Percentiles rank a stretch among this genome's conserved stretches.
Evolutionary conservation across 257 asterid species (phyloP).

Genomic region (Gentiana dahurica): DNA sequence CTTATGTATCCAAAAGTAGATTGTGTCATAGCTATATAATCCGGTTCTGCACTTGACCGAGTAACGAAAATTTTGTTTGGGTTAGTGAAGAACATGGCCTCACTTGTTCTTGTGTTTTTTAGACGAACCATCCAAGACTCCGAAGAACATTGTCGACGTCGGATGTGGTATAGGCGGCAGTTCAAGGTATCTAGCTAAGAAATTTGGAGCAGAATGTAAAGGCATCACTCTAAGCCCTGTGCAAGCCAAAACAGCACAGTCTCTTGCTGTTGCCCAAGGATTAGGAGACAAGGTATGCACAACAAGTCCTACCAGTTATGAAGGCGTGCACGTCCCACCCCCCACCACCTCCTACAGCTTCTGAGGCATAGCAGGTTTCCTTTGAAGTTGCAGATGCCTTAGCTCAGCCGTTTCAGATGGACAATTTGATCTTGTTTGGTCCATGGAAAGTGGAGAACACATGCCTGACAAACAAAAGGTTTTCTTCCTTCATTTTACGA

Average conservation of each 20-base stretch:
- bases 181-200: constrained; percentile 65
- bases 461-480: constrained; percentile 97
- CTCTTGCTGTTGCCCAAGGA: constrained; percentile 78
- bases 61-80: neutral
- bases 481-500: neutral
- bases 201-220: constrained; percentile 53
- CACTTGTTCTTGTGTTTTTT: constrained; percentile 6
- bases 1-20: too few relatives aligned
- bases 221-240: constrained; percentile 96
- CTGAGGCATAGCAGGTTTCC: constrained; percentile 40
- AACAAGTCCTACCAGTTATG: too few relatives aligned
- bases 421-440: constrained; percentile 83
- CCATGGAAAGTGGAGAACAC: constrained; percentile 99
- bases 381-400: constrained; percentile 95
- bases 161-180: constrained; percentile 99
- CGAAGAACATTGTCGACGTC: constrained; percentile 71
- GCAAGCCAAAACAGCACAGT: constrained; percentile 92
- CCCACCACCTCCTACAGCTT: too few relatives aligned
- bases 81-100: constrained; percentile 1
- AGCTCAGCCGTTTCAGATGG: constrained; percentile 92
- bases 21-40: too few relatives aligned
- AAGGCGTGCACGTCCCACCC: too few relatives aligned
- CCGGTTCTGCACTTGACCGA: too few relatives aligned
- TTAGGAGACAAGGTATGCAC: constrained; percentile 38
- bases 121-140: constrained; percentile 45